A percentile compares a stretch with the other conserved stretches of the same genome.
phyloP scores from a whole-genome alignment of 1,284 basidiomycete genomes.

The Cryptococcus sp. region DNA sequence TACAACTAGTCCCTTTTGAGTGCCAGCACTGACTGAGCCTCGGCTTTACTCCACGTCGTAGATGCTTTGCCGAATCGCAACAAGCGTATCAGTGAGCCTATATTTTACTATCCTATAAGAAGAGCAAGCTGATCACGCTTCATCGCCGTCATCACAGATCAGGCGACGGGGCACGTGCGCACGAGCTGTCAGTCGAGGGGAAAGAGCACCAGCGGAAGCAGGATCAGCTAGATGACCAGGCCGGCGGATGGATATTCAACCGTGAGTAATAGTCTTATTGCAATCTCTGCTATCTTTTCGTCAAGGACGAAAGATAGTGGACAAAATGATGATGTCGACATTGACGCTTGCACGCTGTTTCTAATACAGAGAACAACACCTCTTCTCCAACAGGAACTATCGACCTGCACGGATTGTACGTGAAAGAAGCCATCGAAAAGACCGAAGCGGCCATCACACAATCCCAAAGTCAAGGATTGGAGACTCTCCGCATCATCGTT shows the following conservation, averaged over 20 bases:
- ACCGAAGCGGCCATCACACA: conserved; percentile 69
- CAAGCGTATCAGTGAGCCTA: conserved; percentile 51
- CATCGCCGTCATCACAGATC: conserved; percentile 32
- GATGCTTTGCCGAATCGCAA: conserved; percentile 48
- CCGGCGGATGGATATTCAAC: conserved; percentile 84
- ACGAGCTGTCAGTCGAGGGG: conserved; percentile 79
- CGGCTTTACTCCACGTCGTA: conserved; percentile 4
- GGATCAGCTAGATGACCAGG: conserved; percentile 79
- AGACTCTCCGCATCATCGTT: conserved; percentile 80
- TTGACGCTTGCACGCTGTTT: too few species aligned
- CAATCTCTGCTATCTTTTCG: background rate
- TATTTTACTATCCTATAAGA: conserved; percentile 59
- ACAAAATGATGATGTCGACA: too few species aligned
- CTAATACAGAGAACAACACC: conserved; percentile 83
- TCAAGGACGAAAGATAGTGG: too few species aligned
- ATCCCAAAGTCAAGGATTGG: conserved; percentile 66
- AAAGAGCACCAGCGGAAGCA: conserved; percentile 78
- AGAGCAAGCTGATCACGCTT: background rate
- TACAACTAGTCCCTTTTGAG: background rate
- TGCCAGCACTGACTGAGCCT: conserved; percentile 4
- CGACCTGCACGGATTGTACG: conserved; percentile 89
- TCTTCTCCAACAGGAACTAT: conserved; percentile 72
- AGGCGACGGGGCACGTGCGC: conserved; percentile 77
- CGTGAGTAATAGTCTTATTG: conserved; percentile 55
- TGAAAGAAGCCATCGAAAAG: conserved; percentile 81